Evolutionary conservation across 2,329 filamentous ascomycete genomes (phyloP), one percentile per base, ranked within the genome.

Genomic region (Colletotrichum coccodes): DNA sequence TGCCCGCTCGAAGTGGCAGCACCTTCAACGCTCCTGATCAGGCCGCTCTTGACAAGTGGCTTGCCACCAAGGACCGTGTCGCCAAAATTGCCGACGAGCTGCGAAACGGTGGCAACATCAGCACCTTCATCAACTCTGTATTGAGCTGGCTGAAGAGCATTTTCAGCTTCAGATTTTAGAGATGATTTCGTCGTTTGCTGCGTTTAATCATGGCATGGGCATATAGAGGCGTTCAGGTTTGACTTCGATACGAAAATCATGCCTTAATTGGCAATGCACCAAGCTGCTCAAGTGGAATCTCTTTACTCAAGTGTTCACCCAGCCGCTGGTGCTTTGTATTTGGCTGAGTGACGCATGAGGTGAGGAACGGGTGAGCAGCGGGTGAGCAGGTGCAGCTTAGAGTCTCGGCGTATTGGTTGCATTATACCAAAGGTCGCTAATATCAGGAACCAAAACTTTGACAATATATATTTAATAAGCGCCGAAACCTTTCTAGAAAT

Each of bases 41-140:
- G 57, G 53, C 50, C 7, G 67, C 46, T 9, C 34, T 70, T 12
- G 57, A 68, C 46, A 70, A 62, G 57, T 70, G 63, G 63, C 63
- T 70, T n/a, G 77, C 77, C 5, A 75, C 82, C n/a, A 74, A 76
- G 53, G 72, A 65, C 9, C 85, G 84, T 59, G 71, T 84, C 3
- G 70, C 76, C 26, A 76, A 78, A 26, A 75, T 84, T 4, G 81
- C 80, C 18, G 72, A 72, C 0, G 77, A 81, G 11, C 62, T 85
- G 38, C 40, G 63, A 14, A 54, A 57, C 23, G 67, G 67, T 16
- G 44, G 46, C 21, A 62, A 66, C 8, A 62, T 70, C 4, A 49
- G 32, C 61, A 59, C 21, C 8, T 47, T 68, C 12, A 50, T 68
- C 30, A 40, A 12, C 32, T 59, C 49, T n/a, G 32, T 68, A 9